These are phyloP conservation scores for Yamadazyma diddensiae DNA, from an alignment of 1,139 yeast genomes.

Conservation along the genomic window DNA sequence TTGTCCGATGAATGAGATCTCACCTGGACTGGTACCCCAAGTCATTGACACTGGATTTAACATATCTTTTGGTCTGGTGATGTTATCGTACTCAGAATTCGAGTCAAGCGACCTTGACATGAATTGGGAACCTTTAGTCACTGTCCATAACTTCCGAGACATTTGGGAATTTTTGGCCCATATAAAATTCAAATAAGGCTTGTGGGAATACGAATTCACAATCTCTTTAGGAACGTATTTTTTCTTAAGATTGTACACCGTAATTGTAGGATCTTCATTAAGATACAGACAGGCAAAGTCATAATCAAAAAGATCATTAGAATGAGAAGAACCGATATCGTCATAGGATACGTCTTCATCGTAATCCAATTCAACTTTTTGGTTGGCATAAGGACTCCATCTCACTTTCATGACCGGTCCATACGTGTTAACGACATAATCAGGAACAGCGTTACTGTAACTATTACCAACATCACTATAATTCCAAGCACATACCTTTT, in stretches of 20 bases:
- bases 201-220: constrained; percentile 51
- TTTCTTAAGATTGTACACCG: constrained; percentile 70
- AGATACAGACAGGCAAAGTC: constrained; percentile 77
- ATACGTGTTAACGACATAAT: constrained; percentile 70
- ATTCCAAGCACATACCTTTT: constrained; percentile 78
- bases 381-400: constrained; percentile 48
- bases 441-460: constrained; percentile 45
- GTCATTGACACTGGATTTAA: constrained; percentile 51
- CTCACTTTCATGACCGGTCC: constrained; percentile 72
- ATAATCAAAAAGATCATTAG: constrained; percentile 40
- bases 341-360: constrained; percentile 8
- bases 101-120: constrained; percentile 52
- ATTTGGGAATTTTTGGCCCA: constrained; percentile 33
- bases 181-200: constrained; percentile 42
- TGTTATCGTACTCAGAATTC: constrained; percentile 20
- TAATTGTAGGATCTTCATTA: constrained; percentile 72
- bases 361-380: constrained; percentile 3
- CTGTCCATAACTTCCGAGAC: constrained; percentile 36
- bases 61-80: constrained; percentile 52
- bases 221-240: constrained; percentile 73
- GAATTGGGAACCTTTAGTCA: constrained; percentile 48
- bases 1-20: constrained; percentile 54
- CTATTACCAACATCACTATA: constrained; percentile 27
- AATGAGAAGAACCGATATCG: constrained; percentile 3
- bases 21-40: constrained; percentile 51